phyloP scores from a whole-genome alignment of 169 alveolate genomes.

The Plasmodium yoelii region DNA sequence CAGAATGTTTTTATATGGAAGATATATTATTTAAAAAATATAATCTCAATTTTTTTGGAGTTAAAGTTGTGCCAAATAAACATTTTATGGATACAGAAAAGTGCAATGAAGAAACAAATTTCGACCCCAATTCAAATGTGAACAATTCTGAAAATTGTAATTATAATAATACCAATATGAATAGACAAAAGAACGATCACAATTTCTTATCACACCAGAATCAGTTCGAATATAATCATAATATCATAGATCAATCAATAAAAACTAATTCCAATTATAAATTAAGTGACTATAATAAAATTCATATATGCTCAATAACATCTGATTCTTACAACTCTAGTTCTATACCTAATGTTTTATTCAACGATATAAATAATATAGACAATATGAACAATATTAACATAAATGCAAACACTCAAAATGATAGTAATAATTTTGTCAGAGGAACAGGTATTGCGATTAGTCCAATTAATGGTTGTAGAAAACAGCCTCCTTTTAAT shows the following conservation, averaged over 20 bases:
- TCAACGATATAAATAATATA: background rate
- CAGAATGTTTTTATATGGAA: constrained; percentile 65
- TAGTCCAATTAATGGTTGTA: background rate
- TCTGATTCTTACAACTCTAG: no score
- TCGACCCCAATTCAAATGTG: background rate
- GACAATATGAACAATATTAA: constrained; percentile 21
- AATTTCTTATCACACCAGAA: background rate
- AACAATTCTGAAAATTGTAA: background rate
- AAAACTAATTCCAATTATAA: background rate
- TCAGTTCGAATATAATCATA: background rate
- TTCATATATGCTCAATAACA: background rate
- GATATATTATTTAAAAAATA: constrained; percentile 54
- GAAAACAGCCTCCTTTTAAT: background rate
- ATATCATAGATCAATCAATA: background rate
- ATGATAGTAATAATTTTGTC: no score
- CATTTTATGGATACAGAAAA: background rate
- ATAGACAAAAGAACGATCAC: background rate
- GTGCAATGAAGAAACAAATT: background rate
- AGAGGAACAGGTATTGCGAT: background rate
- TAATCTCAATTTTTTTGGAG: constrained; percentile 48
- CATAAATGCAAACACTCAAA: background rate
- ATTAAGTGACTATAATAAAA: background rate
- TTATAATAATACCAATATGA: background rate
- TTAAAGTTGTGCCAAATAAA: constrained; percentile 31
- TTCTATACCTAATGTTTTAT: background rate